phyloP scores from a whole-genome alignment of 1,284 basidiomycete genomes.

The Irpex sp. region DNA sequence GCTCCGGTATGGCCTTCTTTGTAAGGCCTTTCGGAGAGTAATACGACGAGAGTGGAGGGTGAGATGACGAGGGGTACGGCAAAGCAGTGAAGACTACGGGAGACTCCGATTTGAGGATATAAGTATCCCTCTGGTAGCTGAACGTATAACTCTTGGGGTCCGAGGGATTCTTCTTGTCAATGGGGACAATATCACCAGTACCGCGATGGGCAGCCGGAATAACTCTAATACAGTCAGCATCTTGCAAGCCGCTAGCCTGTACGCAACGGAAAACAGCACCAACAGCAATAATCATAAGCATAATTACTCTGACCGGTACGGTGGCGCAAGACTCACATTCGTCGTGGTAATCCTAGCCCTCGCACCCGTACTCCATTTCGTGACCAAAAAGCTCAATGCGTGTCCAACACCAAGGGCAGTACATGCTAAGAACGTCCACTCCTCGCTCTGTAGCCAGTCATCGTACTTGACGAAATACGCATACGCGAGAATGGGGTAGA shows the following conservation, averaged over 20 bases:
- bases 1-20: conserved; percentile 37
- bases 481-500: conserved; percentile 91
- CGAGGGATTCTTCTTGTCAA: conserved; percentile 60
- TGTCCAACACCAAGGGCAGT: conserved; percentile 84
- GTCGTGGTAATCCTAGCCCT: conserved; percentile 78
- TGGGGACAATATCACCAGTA: conserved; percentile 84
- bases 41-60: conserved; percentile 74
- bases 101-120: conserved; percentile 63
- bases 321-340: conserved; percentile 38
- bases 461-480: conserved; percentile 92
- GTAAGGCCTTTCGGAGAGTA: conserved; percentile 47
- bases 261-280: background rate
- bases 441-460: conserved; percentile 88
- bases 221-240: conserved; percentile 82
- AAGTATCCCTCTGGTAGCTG: conserved; percentile 95
- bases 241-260: conserved; percentile 45
- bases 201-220: conserved; percentile 87
- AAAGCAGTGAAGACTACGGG: conserved; percentile 76
- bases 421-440: conserved; percentile 95
- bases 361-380: conserved; percentile 85
- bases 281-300: background rate
- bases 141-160: conserved; percentile 77
- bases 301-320: background rate
- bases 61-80: conserved; percentile 83
- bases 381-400: conserved; percentile 90